Percentiles rank a stretch among this genome's conserved stretches.
Evolutionary conservation across 306 rosid genomes (phyloP).

Genomic region (Quercus bicolor): DNA sequence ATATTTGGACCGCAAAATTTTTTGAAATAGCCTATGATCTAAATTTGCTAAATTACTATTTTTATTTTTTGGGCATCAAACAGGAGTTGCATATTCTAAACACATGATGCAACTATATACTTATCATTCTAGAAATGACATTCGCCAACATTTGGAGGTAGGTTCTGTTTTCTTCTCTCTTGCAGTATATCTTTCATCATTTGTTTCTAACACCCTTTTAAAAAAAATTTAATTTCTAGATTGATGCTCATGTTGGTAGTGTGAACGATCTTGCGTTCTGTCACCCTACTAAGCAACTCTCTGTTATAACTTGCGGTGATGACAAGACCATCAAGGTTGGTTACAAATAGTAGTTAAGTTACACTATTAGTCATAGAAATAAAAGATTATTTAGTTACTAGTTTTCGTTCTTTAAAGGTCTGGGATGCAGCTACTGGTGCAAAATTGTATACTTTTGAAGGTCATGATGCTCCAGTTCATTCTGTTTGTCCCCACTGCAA

Average conservation of each 20-base stretch:
- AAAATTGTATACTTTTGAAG: constrained; percentile 15
- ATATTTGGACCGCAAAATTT: neutral
- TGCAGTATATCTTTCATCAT: neutral
- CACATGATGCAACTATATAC: constrained; percentile 24
- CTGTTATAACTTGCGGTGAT: constrained; percentile 48
- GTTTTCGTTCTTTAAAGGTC: constrained; percentile 6
- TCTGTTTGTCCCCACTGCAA: constrained; percentile 25
- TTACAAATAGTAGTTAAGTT: constrained; percentile 12
- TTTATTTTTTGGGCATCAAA: neutral
- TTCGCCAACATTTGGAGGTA: constrained; percentile 22
- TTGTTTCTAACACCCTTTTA: neutral
- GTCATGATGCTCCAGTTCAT: constrained; percentile 21
- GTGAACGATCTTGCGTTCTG: constrained; percentile 50
- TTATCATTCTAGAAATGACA: constrained; percentile 6
- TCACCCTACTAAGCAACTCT: constrained; percentile 24
- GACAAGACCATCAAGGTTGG: constrained; percentile 55
- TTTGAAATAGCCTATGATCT: neutral
- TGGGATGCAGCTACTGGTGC: constrained; percentile 27
- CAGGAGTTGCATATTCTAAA: constrained; percentile 33
- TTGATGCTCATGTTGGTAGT: constrained; percentile 56
- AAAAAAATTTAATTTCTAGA: constrained; percentile 13
- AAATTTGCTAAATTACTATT: neutral
- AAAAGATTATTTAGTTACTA: neutral
- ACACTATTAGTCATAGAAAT: neutral
- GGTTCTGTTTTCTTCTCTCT: neutral